A percentile compares a stretch with the other conserved stretches of the same genome.
Conservation (phyloP, 768 basidiomycete species). For the Podaxis pistillaris region DNA sequence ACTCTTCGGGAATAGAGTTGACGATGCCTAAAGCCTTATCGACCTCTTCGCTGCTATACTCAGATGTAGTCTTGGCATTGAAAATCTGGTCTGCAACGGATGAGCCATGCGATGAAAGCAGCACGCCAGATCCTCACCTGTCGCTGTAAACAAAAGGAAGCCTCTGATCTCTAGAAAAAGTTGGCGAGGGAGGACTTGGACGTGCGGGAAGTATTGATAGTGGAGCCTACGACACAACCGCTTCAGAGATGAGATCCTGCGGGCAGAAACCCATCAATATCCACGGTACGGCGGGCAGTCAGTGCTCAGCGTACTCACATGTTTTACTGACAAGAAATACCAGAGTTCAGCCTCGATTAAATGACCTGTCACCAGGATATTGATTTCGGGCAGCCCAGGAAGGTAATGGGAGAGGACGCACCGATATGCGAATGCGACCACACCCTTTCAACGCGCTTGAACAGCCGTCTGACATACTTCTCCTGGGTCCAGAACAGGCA, state of each 20-base stretch:
- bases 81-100: conserved; percentile 10
- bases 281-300: no score
- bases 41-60: conserved; percentile 15
- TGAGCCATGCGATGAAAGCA: background rate
- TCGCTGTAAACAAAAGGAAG: conserved; percentile 11
- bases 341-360: conserved; percentile 17
- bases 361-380: background rate
- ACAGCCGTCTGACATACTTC: conserved; percentile 9
- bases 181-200: conserved; percentile 8
- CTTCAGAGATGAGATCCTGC: background rate
- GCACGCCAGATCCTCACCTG: background rate
- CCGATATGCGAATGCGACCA: conserved; percentile 14
- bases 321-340: background rate
- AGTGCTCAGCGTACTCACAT: background rate
- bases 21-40: conserved; percentile 5
- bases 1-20: conserved; percentile 4
- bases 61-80: conserved; percentile 15
- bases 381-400: background rate
- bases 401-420: background rate
- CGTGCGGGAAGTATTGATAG: conserved; percentile 16
- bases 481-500: conserved; percentile 16
- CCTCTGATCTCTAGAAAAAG: conserved; percentile 14
- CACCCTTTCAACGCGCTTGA: conserved; percentile 10
- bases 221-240: conserved; percentile 10
- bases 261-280: background rate